These are phyloP conservation scores for Zangia roseola DNA, from an alignment of 768 basidiomycete species.

Conservation along the genomic window DNA sequence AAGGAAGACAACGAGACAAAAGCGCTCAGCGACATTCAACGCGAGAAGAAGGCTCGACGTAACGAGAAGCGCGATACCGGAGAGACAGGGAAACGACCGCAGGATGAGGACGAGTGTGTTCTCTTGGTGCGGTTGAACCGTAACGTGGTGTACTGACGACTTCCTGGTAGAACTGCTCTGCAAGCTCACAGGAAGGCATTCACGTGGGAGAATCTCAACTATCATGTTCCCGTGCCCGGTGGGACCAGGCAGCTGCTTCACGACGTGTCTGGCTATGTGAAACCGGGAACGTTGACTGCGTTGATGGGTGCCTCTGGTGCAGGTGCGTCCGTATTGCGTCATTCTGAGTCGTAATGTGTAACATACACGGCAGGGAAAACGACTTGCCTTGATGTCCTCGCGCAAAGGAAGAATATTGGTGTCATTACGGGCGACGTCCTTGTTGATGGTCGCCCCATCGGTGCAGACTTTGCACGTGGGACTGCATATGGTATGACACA, in stretches of 20 bases:
- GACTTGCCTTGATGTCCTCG: conserved; percentile 72
- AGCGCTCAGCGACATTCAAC: conserved; percentile 51
- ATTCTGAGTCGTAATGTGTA: background rate
- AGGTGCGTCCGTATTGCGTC: conserved; percentile 38
- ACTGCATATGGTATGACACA: conserved; percentile 67
- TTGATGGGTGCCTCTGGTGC: conserved; percentile 87
- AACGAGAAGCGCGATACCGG: conserved; percentile 31
- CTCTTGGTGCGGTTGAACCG: background rate
- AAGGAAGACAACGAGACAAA: conserved; percentile 56
- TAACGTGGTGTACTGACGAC: conserved; percentile 1
- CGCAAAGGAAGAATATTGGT: conserved; percentile 71
- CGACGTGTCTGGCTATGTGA: conserved; percentile 77
- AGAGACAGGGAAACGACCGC: conserved; percentile 20
- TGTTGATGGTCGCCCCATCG: conserved; percentile 63
- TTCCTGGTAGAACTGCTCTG: background rate
- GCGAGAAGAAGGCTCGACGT: conserved; percentile 49
- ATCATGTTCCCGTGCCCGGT: conserved; percentile 66
- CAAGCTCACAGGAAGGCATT: conserved; percentile 41
- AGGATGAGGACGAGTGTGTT: conserved; percentile 17
- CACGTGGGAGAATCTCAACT: conserved; percentile 81
- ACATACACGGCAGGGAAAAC: conserved; percentile 54
- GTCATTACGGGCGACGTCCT: conserved; percentile 62
- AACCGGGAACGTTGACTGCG: conserved; percentile 85
- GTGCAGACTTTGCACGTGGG: conserved; percentile 58
- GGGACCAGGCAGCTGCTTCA: conserved; percentile 65